Evolutionary conservation across 495 filamentous ascomycete species (phyloP).

Genomic region (Podospora australis): DNA sequence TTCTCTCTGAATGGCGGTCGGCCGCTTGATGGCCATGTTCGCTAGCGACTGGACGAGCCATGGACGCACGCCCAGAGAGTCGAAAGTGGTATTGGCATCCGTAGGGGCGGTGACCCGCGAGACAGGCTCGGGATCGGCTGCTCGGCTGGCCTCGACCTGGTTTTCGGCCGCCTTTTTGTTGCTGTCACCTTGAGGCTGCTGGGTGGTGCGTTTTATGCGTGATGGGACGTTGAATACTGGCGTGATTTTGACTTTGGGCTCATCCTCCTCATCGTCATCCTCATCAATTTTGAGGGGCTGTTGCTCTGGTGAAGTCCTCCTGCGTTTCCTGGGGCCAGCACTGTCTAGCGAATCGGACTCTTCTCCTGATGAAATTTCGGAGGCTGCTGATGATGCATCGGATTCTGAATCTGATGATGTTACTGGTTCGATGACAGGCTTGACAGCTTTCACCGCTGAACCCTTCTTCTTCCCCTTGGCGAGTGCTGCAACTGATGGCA

Average conservation of each 20-base stretch:
- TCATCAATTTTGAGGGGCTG: not conserved
- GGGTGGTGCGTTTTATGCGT: constrained; percentile 36
- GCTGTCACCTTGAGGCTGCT: constrained; percentile 14
- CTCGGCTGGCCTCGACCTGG: not conserved
- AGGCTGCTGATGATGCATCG: not conserved
- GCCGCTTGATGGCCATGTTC: constrained; percentile 80
- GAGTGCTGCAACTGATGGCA: constrained; percentile 18
- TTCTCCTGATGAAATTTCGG: constrained; percentile 1
- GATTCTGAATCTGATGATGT: constrained; percentile 4
- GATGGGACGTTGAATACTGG: constrained; percentile 40
- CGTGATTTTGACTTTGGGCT: constrained; percentile 9
- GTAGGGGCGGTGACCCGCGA: constrained; percentile 31
- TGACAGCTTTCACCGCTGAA: not conserved
- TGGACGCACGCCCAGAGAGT: constrained; percentile 65
- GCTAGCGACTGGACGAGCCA: constrained; percentile 85
- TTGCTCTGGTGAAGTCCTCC: constrained; percentile 31
- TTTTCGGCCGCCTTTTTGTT: constrained; percentile 4
- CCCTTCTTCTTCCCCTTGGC: constrained; percentile 9
- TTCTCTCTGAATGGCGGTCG: constrained; percentile 85
- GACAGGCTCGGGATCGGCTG: constrained; percentile 7
- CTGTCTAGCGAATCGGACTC: constrained; percentile 42
- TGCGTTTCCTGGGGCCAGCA: constrained; percentile 41
- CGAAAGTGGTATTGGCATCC: constrained; percentile 60
- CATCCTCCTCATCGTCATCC: constrained; percentile 11
- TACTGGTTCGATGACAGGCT: constrained; percentile 4